These are phyloP conservation scores for Umbilicus rupestris DNA, from an alignment of 164 flowering plant genomes.

Conservation along the genomic window DNA sequence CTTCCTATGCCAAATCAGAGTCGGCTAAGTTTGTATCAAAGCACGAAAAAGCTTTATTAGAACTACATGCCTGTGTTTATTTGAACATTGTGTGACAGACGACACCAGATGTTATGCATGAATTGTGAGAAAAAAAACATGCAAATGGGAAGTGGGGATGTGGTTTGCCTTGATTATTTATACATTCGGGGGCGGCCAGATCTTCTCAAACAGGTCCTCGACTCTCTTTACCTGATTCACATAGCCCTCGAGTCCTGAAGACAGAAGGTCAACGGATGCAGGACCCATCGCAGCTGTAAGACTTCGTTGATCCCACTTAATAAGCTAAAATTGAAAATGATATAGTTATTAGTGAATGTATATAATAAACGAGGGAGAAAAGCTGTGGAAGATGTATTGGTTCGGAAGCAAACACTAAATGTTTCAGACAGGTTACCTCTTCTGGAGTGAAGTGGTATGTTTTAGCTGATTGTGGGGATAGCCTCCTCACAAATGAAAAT, in stretches of 20 bases:
- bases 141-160: neutral
- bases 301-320: slow-evolving; percentile 76
- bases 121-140: no score
- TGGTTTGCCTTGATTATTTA: slow-evolving; percentile 15
- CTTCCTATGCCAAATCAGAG: no score
- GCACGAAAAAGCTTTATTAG: no score
- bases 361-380: neutral
- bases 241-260: slow-evolving; percentile 73
- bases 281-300: slow-evolving; percentile 87
- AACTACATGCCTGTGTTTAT: no score
- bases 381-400: neutral
- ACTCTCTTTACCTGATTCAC: slow-evolving; percentile 62
- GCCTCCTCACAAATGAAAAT: slow-evolving; percentile 64
- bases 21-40: no score
- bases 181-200: slow-evolving; percentile 99
- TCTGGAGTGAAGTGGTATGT: slow-evolving; percentile 53
- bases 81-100: no score
- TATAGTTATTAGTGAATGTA: neutral
- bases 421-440: slow-evolving; percentile 39
- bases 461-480: slow-evolving; percentile 62
- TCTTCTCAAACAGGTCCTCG: slow-evolving; percentile 76
- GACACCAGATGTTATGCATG: no score
- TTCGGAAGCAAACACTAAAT: neutral
- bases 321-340: slow-evolving; percentile 39
- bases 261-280: slow-evolving; percentile 80